Evolutionary conservation across 1,284 basidiomycete species (phyloP).

Genomic region (Ustilago trichophora): DNA sequence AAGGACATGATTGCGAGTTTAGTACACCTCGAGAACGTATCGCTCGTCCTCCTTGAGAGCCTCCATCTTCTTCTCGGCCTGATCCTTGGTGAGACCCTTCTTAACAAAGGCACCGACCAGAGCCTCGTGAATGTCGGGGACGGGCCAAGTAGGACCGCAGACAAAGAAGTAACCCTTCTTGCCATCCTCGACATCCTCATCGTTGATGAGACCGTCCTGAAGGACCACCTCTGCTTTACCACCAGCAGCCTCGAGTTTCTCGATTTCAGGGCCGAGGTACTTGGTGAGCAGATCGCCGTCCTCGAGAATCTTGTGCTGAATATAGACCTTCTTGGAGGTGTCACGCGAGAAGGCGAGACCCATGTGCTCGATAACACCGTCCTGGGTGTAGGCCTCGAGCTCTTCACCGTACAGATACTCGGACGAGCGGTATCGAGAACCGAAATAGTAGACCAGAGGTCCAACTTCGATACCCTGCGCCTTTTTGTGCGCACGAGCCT

Average conservation of each 20-base stretch:
- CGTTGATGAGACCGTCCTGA: slow-evolving; percentile 70
- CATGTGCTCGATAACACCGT: slow-evolving; percentile 83
- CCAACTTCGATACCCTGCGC: slow-evolving; percentile 82
- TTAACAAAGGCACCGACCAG: slow-evolving; percentile 80
- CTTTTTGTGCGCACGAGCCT: slow-evolving; percentile 86
- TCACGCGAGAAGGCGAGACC: slow-evolving; percentile 98
- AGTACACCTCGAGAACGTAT: slow-evolving; percentile 89
- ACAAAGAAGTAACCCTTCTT: slow-evolving; percentile 81
- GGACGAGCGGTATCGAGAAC: slow-evolving; percentile 89
- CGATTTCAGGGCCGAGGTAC: slow-evolving; percentile 61
- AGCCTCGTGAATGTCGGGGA: slow-evolving; percentile 94
- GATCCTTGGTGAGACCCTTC: slow-evolving; percentile 74
- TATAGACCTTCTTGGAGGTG: slow-evolving; percentile 88
- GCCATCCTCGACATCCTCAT: slow-evolving; percentile 49
- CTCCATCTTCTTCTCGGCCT: slow-evolving; percentile 86
- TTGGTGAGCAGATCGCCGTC: slow-evolving; percentile 80
- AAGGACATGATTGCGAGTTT: too few species aligned
- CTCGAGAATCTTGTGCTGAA: slow-evolving; percentile 96
- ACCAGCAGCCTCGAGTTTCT: slow-evolving; percentile 71
- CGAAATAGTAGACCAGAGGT: slow-evolving; percentile 96
- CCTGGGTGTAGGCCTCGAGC: slow-evolving; percentile 75
- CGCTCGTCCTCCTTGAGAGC: slow-evolving; percentile 94
- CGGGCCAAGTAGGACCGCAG: slow-evolving; percentile 98
- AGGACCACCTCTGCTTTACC: slow-evolving; percentile 57
- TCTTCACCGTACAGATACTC: slow-evolving; percentile 98